Conservation (phyloP, 2,329 filamentous ascomycete genomes). For the Plectosphaerella plurivora region DNA sequence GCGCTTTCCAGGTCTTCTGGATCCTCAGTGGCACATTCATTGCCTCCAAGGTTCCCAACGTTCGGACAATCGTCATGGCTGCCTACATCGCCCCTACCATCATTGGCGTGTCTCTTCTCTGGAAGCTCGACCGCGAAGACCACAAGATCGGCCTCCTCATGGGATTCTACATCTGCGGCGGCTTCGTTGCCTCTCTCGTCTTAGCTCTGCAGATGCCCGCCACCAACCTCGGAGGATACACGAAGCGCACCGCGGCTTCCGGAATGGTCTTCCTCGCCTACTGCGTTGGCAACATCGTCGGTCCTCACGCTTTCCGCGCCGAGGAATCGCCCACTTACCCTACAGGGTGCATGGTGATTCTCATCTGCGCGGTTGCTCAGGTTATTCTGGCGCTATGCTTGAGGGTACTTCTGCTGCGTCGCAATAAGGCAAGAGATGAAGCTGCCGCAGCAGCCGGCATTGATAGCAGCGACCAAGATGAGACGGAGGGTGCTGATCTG, state of each 20-base stretch:
- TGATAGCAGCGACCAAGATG: constrained; percentile 14
- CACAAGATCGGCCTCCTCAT: constrained; percentile 43
- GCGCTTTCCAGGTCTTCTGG: constrained; percentile 48
- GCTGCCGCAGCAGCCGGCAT: constrained; percentile 13
- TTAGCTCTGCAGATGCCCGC: constrained; percentile 48
- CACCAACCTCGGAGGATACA: constrained; percentile 42
- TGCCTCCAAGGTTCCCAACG: constrained; percentile 44
- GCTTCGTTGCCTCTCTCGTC: constrained; percentile 47
- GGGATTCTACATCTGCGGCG: constrained; percentile 45
- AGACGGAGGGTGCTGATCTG: constrained; percentile 22
- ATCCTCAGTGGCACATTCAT: constrained; percentile 48
- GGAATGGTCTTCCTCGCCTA: constrained; percentile 42
- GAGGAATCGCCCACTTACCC: constrained; percentile 41
- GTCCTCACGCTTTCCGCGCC: constrained; percentile 39
- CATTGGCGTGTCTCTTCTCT: constrained; percentile 42
- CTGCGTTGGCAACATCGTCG: constrained; percentile 41
- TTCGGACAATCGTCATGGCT: constrained; percentile 47
- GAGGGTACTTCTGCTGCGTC: constrained; percentile 26
- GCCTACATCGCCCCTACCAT: constrained; percentile 47
- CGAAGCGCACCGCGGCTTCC: constrained; percentile 39
- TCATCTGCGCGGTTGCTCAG: constrained; percentile 39
- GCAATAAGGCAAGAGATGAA: constrained; percentile 33
- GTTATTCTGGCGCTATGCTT: constrained; percentile 28
- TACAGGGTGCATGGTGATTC: constrained; percentile 46
- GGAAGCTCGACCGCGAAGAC: constrained; percentile 35